A percentile compares a stretch with the other conserved stretches of the same genome.
These are phyloP conservation scores for Kodamaea kaohsiungensis DNA, from an alignment of 805 yeast species.

Conservation along the genomic window DNA sequence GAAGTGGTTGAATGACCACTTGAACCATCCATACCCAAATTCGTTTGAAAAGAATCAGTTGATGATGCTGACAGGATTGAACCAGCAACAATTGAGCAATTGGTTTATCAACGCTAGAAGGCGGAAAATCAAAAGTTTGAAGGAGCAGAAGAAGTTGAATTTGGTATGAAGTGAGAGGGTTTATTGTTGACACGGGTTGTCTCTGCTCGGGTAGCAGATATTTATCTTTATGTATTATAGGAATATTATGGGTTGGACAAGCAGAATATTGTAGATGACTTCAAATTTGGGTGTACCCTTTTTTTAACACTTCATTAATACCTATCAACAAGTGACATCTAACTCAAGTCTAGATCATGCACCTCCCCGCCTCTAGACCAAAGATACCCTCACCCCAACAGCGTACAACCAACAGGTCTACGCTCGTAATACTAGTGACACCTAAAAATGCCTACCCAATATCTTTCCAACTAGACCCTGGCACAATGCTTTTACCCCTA, in stretches of 20 bases:
- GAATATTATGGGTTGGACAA: background rate
- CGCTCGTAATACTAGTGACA: background rate
- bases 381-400: background rate
- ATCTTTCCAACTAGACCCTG: background rate
- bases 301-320: too few species aligned
- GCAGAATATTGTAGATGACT: too few species aligned
- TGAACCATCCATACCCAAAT: constrained; percentile 83
- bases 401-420: background rate
- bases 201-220: background rate
- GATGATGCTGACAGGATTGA: constrained; percentile 71
- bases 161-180: background rate
- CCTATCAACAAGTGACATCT: too few species aligned
- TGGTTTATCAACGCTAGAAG: constrained; percentile 91
- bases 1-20: constrained; percentile 71
- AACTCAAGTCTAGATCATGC: background rate
- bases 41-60: constrained; percentile 73
- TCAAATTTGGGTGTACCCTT: too few species aligned
- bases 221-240: constrained; percentile 1
- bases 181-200: background rate
- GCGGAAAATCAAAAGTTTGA: constrained; percentile 58
- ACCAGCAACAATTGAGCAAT: constrained; percentile 77
- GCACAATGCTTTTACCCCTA: background rate
- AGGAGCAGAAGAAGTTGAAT: constrained; percentile 33
- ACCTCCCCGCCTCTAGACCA: background rate
- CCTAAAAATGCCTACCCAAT: background rate